Evolutionary conservation across 2,329 filamentous ascomycete genomes (phyloP).

Genomic region (Chrysoporthe cubensis): DNA sequence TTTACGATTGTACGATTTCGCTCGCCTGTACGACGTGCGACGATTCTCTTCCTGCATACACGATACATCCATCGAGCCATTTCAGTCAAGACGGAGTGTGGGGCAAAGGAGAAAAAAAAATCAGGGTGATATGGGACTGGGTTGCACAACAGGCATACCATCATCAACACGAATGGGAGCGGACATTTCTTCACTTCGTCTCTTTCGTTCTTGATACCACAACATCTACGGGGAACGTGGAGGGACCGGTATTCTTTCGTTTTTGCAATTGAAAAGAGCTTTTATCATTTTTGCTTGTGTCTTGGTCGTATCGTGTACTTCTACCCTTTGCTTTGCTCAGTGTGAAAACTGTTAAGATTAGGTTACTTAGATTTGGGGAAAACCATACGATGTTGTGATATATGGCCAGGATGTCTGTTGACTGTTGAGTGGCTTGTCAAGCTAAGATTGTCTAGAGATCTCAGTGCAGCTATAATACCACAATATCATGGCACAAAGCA

Average conservation of each 20-base stretch:
- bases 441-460: too few species aligned
- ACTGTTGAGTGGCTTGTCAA: background rate
- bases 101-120: conserved; percentile 16
- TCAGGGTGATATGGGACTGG: conserved; percentile 4
- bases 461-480: too few species aligned
- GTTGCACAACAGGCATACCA: conserved; percentile 17
- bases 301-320: background rate
- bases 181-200: conserved; percentile 12
- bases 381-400: background rate
- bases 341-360: background rate
- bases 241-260: conserved; percentile 2
- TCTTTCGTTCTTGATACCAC: conserved; percentile 25
- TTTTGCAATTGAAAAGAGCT: background rate
- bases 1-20: conserved; percentile 17
- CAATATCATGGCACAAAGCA: background rate
- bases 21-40: conserved; percentile 15
- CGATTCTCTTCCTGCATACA: conserved; percentile 12
- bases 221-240: conserved; percentile 5
- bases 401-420: background rate
- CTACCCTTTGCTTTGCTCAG: background rate
- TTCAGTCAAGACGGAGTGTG: conserved; percentile 7
- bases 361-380: background rate
- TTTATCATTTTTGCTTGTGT: background rate
- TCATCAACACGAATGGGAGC: conserved; percentile 4
- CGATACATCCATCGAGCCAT: conserved; percentile 8